Conservation (phyloP, 148 eudicot genomes). For the Amaranthus palmeri region DNA sequence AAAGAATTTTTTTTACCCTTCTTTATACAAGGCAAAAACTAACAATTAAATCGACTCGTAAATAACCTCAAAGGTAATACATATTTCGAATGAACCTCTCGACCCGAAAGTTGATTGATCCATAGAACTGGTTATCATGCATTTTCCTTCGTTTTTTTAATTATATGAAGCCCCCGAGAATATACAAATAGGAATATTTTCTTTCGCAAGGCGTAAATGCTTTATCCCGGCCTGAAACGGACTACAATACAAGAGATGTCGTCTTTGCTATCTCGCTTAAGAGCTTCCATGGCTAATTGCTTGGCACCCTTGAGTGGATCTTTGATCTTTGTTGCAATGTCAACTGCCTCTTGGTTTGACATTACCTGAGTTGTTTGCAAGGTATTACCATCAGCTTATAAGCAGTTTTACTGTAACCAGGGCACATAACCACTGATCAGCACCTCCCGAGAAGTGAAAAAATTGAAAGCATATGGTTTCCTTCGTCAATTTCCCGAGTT, state of each 20-base stretch:
- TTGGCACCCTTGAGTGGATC: constrained; percentile 65
- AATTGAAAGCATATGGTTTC: neutral
- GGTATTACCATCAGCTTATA: constrained; percentile 7
- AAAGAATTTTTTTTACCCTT: constrained; percentile 7
- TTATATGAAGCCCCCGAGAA: constrained; percentile 20
- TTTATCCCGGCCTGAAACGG: constrained; percentile 33
- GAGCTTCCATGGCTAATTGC: constrained; percentile 49
- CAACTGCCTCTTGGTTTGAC: constrained; percentile 73
- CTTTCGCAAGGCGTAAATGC: neutral
- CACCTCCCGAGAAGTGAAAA: neutral
- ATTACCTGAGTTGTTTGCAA: constrained; percentile 42
- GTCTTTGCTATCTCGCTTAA: constrained; percentile 64
- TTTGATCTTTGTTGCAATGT: constrained; percentile 51
- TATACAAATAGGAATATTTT: constrained; percentile 44
- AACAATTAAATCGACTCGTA: constrained; percentile 6
- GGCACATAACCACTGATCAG: neutral
- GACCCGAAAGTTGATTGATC: constrained; percentile 7
- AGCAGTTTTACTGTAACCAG: neutral
- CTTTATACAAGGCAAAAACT: constrained; percentile 23
- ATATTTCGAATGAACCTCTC: constrained; percentile 14
- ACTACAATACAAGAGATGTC: constrained; percentile 73
- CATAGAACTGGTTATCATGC: constrained; percentile 13
- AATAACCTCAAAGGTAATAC: constrained; percentile 11
- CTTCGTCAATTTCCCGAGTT: neutral
- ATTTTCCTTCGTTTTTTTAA: neutral